These are phyloP conservation scores for Blastocystis sp. DNA, from an alignment of 352 stramenopile genomes.

Conservation along the genomic window DNA sequence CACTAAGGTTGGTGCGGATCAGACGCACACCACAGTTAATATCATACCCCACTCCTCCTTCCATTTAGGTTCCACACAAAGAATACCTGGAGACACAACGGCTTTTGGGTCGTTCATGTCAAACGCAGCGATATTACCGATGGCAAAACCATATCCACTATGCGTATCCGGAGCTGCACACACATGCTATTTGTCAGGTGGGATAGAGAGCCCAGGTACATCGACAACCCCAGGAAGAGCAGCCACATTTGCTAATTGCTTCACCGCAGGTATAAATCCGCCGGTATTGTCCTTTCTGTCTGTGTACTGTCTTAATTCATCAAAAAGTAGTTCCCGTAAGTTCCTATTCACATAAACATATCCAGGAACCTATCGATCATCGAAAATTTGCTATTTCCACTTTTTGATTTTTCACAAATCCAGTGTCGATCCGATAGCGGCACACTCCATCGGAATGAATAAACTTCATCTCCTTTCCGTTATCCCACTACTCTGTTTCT, in stretches of 20 bases:
- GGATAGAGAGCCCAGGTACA: not conserved
- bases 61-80: not conserved
- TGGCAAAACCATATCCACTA: constrained; percentile 79
- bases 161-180: constrained; percentile 71
- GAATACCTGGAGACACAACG: constrained; percentile 70
- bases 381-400: not conserved
- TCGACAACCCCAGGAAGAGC: constrained; percentile 76
- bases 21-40: constrained; percentile 77
- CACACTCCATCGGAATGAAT: constrained; percentile 59
- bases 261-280: constrained; percentile 75
- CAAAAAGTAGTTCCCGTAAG: constrained; percentile 70
- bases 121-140: constrained; percentile 78
- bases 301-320: constrained; percentile 69
- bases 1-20: constrained; percentile 74
- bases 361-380: constrained; percentile 66
- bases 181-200: not conserved
- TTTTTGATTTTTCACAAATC: constrained; percentile 77
- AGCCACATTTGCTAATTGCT: constrained; percentile 78
- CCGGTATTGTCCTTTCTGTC: constrained; percentile 63
- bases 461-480: constrained; percentile 62
- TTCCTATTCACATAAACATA: constrained; percentile 74
- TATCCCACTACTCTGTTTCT: not conserved
- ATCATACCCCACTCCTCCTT: constrained; percentile 73
- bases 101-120: constrained; percentile 74
- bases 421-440: constrained; percentile 69